Evolutionary conservation across 2,329 filamentous ascomycete genomes (phyloP).

Genomic region (Xylaria hypoxylon): DNA sequence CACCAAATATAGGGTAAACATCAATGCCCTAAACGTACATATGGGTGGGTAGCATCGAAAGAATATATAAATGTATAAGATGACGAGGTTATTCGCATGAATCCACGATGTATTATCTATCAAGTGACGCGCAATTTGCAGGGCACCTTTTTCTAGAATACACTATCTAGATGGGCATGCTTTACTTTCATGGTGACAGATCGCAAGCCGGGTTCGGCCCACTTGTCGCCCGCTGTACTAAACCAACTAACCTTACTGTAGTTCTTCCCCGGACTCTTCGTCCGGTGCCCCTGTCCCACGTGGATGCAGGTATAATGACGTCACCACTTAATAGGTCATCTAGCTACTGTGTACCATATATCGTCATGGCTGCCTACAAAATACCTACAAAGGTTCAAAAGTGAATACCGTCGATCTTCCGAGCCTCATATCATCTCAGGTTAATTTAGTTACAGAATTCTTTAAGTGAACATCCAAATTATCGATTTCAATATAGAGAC

Average conservation of each 20-base stretch:
- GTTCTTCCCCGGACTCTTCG: background rate
- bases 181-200: background rate
- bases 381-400: background rate
- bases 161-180: background rate
- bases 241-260: background rate
- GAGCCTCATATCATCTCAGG: background rate
- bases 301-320: conserved; percentile 41
- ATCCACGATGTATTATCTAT: conserved; percentile 6
- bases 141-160: background rate
- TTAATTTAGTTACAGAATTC: background rate
- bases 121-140: background rate
- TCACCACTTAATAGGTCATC: conserved; percentile 41
- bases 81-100: background rate
- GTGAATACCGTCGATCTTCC: background rate
- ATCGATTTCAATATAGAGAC: background rate
- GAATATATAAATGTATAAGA: conserved; percentile 15
- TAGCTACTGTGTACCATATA: background rate
- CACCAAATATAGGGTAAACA: background rate
- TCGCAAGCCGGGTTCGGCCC: conserved; percentile 3
- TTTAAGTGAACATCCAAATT: background rate
- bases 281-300: conserved; percentile 24
- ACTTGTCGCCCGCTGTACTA: conserved; percentile 4
- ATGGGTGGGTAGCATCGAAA: conserved; percentile 5
- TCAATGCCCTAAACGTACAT: background rate
- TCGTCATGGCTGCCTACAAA: background rate